A percentile compares a stretch with the other conserved stretches of the same genome.
Conservation (phyloP, 805 yeast genomes). For the Monosporozyma servazzii region DNA sequence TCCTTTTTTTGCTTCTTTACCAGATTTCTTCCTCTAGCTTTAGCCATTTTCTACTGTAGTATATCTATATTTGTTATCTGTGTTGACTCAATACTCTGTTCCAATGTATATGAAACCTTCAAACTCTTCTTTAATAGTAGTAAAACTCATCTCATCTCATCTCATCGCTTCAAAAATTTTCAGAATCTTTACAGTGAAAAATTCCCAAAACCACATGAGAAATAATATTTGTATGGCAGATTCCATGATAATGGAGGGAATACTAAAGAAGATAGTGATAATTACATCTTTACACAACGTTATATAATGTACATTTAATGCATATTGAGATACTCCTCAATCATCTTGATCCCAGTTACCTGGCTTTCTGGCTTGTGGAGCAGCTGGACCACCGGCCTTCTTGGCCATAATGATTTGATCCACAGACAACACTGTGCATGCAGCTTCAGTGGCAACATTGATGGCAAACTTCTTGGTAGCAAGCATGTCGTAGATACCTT, state of each 20-base stretch:
- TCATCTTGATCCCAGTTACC: constrained; percentile 97
- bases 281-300: too few species aligned
- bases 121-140: not conserved
- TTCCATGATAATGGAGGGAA: too few species aligned
- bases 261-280: too few species aligned
- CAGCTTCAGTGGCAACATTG: constrained; percentile 23
- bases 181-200: constrained; percentile 2
- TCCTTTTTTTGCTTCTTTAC: constrained; percentile 24
- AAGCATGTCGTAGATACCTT: constrained; percentile 70
- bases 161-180: constrained; percentile 3
- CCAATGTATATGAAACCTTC: not conserved
- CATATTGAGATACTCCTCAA: constrained; percentile 25
- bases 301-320: too few species aligned
- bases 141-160: constrained; percentile 15
- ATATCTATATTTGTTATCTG: too few species aligned
- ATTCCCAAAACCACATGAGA: not conserved
- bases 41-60: constrained; percentile 13
- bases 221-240: not conserved
- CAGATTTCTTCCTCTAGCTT: constrained; percentile 37
- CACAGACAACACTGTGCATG: constrained; percentile 38
- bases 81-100: too few species aligned
- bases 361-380: constrained; percentile 78
- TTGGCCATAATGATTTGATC: constrained; percentile 98
- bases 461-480: constrained; percentile 80
- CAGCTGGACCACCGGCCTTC: constrained; percentile 95